Conservation (phyloP, 768 basidiomycete species). For the Termitomyces sp. region DNA sequence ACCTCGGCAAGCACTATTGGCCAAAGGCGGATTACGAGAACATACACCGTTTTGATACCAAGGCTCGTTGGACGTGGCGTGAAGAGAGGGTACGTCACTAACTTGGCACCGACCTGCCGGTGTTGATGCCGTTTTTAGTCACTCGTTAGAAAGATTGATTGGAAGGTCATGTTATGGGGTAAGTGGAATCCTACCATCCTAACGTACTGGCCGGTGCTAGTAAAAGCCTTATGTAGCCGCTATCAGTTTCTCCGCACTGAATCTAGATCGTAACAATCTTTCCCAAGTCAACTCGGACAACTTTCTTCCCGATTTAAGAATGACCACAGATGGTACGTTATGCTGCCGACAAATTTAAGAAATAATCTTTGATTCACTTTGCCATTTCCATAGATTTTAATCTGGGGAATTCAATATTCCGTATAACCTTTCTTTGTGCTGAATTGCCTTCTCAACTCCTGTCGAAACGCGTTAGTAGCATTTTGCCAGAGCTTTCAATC, state of each 20-base stretch:
- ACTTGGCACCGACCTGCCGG: not conserved
- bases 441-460: conserved; percentile 63
- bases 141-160: conserved; percentile 54
- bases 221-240: conserved; percentile 27
- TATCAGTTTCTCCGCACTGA: conserved; percentile 55
- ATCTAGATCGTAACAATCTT: conserved; percentile 52
- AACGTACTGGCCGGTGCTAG: not conserved
- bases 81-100: conserved; percentile 43
- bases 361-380: not conserved
- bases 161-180: conserved; percentile 56
- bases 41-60: conserved; percentile 52
- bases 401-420: conserved; percentile 51
- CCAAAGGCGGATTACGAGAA: conserved; percentile 54
- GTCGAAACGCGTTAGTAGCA: conserved; percentile 46
- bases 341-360: not conserved
- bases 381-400: conserved; percentile 42
- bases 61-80: conserved; percentile 55
- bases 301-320: conserved; percentile 50
- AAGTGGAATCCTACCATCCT: not conserved
- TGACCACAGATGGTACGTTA: conserved; percentile 44
- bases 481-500: not conserved
- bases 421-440: conserved; percentile 47
- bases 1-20: conserved; percentile 42
- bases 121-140: conserved; percentile 25
- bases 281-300: conserved; percentile 57